Conservation (phyloP, 352 stramenopile genomes). For the Pythium volutum region DNA sequence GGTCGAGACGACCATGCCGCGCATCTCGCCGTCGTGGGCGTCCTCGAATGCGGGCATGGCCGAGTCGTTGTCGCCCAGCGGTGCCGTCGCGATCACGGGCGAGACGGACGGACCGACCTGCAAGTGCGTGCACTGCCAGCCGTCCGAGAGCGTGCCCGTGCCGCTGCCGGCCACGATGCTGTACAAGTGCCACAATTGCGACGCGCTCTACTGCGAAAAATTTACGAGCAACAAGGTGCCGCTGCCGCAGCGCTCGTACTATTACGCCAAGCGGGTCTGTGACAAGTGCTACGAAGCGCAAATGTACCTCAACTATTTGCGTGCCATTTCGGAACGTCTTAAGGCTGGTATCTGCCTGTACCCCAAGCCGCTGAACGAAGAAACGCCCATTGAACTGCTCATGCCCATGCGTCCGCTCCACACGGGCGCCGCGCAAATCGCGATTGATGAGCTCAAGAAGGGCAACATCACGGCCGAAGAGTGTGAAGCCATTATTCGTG, state of each 20-base stretch:
- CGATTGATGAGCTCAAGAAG: constrained; percentile 83
- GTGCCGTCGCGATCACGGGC: constrained; percentile 41
- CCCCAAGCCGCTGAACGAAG: constrained; percentile 74
- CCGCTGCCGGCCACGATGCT: constrained; percentile 42
- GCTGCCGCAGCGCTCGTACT: constrained; percentile 73
- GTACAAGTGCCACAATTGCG: constrained; percentile 84
- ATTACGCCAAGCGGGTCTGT: constrained; percentile 86
- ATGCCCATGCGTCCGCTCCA: constrained; percentile 83
- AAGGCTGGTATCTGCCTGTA: constrained; percentile 87
- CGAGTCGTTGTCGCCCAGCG: constrained; percentile 55
- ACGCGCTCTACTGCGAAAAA: constrained; percentile 73
- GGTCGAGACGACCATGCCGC: constrained; percentile 79
- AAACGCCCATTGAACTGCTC: constrained; percentile 84
- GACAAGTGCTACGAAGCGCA: constrained; percentile 82
- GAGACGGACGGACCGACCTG: constrained; percentile 54
- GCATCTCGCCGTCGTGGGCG: constrained; percentile 39
- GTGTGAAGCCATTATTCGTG: constrained; percentile 82
- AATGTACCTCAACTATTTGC: constrained; percentile 84
- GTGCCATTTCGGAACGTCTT: constrained; percentile 80
- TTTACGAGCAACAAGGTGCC: constrained; percentile 81
- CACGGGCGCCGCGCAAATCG: constrained; percentile 79
- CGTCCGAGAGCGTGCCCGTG: constrained; percentile 32
- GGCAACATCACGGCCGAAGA: constrained; percentile 84
- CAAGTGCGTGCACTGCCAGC: constrained; percentile 62
- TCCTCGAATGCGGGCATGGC: constrained; percentile 35